phyloP scores from a whole-genome alignment of 2,329 filamentous ascomycete genomes.

The Pestalotiopsis sp. region DNA sequence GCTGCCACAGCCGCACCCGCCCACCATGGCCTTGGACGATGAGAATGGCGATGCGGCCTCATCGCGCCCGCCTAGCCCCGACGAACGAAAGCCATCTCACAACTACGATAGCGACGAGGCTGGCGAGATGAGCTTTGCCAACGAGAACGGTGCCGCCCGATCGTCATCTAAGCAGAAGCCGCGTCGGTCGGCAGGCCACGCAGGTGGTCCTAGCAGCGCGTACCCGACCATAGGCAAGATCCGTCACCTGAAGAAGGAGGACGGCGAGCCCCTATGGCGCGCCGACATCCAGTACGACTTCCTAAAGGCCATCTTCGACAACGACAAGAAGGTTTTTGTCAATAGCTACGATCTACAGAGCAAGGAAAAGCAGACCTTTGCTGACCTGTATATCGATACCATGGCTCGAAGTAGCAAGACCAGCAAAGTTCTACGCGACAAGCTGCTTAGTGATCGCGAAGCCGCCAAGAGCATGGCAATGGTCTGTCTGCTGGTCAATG shows the following conservation, averaged over 20 bases:
- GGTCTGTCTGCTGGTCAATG: slow-evolving; percentile 96
- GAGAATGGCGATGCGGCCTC: slow-evolving; percentile 15
- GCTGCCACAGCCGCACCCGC: background rate
- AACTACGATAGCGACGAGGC: slow-evolving; percentile 16
- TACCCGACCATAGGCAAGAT: slow-evolving; percentile 62
- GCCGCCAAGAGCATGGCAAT: slow-evolving; percentile 98
- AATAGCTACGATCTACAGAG: slow-evolving; percentile 75
- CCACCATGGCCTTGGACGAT: slow-evolving; percentile 10
- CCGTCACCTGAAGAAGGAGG: slow-evolving; percentile 82
- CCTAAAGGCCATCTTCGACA: slow-evolving; percentile 75
- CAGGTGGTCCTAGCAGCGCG: slow-evolving; percentile 17
- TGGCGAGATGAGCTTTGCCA: slow-evolving; percentile 16
- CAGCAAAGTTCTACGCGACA: slow-evolving; percentile 96
- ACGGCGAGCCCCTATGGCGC: slow-evolving; percentile 83
- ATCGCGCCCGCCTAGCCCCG: slow-evolving; percentile 14
- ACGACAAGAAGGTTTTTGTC: slow-evolving; percentile 74
- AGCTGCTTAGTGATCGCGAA: slow-evolving; percentile 86
- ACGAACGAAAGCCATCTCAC: slow-evolving; percentile 2
- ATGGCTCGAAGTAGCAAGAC: slow-evolving; percentile 99
- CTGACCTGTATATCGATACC: slow-evolving; percentile 95
- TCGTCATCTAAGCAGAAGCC: slow-evolving; percentile 4
- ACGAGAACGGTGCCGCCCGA: slow-evolving; percentile 24
- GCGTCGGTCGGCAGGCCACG: slow-evolving; percentile 22
- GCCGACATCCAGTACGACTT: slow-evolving; percentile 90
- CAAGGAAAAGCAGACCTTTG: slow-evolving; percentile 73